These are phyloP conservation scores for Amanita jacksonii DNA, from an alignment of 768 basidiomycete genomes.

Conservation along the genomic window DNA sequence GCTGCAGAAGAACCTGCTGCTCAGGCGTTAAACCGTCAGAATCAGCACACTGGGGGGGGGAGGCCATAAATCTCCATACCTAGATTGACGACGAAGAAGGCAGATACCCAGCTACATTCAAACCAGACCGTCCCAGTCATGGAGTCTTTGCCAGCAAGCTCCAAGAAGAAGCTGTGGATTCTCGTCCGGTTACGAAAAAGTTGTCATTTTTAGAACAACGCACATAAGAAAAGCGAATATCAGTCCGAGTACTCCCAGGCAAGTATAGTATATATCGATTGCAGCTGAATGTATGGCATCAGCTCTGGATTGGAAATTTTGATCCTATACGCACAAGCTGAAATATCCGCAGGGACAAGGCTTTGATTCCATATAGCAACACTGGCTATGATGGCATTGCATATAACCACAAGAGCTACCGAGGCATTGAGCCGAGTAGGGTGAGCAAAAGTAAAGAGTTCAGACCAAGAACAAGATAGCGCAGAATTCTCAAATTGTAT, in stretches of 20 bases:
- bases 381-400: constrained; percentile 55
- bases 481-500: constrained; percentile 36
- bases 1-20: constrained; percentile 45
- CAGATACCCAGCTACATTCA: constrained; percentile 50
- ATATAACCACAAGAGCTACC: constrained; percentile 50
- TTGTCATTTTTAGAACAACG: constrained; percentile 16
- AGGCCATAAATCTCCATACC: constrained; percentile 29
- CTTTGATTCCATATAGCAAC: constrained; percentile 64
- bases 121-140: constrained; percentile 62
- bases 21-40: neutral
- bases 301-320: neutral
- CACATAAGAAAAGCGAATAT: constrained; percentile 50
- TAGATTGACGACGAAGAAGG: constrained; percentile 51
- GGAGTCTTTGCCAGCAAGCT: constrained; percentile 41
- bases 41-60: neutral
- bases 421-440: constrained; percentile 5
- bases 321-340: constrained; percentile 1
- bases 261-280: constrained; percentile 51
- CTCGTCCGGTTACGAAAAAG: constrained; percentile 2
- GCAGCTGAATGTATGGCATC: constrained; percentile 21
- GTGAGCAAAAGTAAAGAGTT: neutral
- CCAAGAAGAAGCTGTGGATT: constrained; percentile 40
- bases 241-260: constrained; percentile 50
- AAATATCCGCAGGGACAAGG: constrained; percentile 17
- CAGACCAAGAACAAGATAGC: constrained; percentile 57